Evolutionary conservation across 2,329 filamentous ascomycete genomes (phyloP), one percentile per base, ranked within the genome.

Genomic region (Venturia carpophila): DNA sequence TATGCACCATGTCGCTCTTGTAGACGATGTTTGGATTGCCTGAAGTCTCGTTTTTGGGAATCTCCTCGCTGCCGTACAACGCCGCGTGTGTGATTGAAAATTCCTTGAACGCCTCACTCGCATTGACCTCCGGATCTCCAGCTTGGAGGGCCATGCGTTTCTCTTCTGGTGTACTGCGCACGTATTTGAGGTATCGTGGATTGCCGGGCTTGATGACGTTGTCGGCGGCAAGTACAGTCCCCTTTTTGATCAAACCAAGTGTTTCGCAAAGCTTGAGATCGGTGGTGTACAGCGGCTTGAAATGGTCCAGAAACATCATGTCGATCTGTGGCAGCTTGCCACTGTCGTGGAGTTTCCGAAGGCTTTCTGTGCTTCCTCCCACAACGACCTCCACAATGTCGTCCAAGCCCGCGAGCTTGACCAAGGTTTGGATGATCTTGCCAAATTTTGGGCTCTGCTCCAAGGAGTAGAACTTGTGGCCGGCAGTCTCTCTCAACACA

Each of bases 241-340:
- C 89, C 0, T 82, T 79, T 0, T 78, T 79, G 3, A 94, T 79
- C 43, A 93, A 73, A 0, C 81, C 82, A 5, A 92, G 77, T 47
- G 88, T 81, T 76, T 94, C 90, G 72, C 87, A 90, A 0, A 92
- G 80, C 76, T 91, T 91, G 67, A 93, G 75, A 70, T 94, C 91
- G 0, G 83, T 81, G 0, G 83, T 84, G 73, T 93, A 94, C 0
- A 86, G 83, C 0, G 88, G 87, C 75, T 93, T 92, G 75, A 88
- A 87, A 74, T 94, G 90, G 71, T 94, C 91, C 43, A 94, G 77
- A 74, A 94, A 93, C 74, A 92, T 78, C 47, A 92, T 76, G 69
- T 91, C 88, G 67, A 92, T 84, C 58, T 82, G 79, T 13, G 30
- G 24, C 6, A 5, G 73, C 70, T 0, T 24, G 11, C 84, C 84